A percentile compares a stretch with the other conserved stretches of the same genome.
Conservation (phyloP, 345 rosid genomes). For the Viola odorata region DNA sequence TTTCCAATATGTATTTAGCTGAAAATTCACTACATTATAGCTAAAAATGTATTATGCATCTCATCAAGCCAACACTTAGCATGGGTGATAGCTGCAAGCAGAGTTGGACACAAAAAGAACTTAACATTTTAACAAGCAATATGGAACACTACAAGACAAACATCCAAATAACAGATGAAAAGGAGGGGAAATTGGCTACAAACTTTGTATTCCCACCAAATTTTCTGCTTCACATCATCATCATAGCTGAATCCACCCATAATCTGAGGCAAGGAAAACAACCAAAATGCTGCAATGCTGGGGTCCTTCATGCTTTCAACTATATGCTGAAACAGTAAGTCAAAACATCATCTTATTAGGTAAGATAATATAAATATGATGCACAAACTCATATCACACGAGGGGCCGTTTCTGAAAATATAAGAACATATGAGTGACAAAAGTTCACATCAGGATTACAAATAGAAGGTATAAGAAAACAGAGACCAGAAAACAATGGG, state of each 20-base stretch:
- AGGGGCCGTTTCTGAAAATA: no score
- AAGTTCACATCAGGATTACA: no score
- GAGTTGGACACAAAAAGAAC: no score
- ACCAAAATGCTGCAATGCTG: slow-evolving; percentile 93
- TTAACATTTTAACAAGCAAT: no score
- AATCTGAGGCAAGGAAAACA: slow-evolving; percentile 78
- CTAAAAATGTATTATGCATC: not conserved
- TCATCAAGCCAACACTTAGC: not conserved
- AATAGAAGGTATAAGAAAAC: no score
- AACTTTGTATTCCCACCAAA: slow-evolving; percentile 96
- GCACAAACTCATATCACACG: not conserved
- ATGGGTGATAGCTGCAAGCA: not conserved
- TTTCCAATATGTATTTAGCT: no score
- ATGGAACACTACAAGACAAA: not conserved
- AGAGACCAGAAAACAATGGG: no score
- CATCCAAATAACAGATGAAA: not conserved
- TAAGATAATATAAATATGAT: not conserved
- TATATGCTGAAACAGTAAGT: slow-evolving; percentile 61
- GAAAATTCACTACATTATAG: not conserved
- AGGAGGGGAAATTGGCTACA: slow-evolving; percentile 1
- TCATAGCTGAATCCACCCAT: slow-evolving; percentile 80
- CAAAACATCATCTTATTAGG: slow-evolving; percentile 8
- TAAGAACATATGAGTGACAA: no score
- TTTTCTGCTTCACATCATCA: slow-evolving; percentile 75
- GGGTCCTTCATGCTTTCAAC: slow-evolving; percentile 95